Evolutionary conservation across 2,329 filamentous ascomycete species (phyloP), one percentile per base, ranked within the genome.

Genomic region (Claviceps africana): DNA sequence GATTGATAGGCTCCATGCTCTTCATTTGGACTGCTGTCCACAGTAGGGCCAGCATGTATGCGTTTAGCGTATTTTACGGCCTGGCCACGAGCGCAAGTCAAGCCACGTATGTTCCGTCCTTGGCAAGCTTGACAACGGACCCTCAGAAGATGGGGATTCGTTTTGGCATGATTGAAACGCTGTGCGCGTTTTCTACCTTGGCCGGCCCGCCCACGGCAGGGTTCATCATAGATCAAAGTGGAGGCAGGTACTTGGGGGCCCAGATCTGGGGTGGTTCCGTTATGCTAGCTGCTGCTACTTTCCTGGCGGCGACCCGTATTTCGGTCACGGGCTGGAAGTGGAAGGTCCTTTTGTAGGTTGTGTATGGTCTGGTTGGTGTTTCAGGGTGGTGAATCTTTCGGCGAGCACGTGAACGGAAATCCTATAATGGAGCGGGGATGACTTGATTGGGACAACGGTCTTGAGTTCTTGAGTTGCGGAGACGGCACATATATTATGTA

Each of bases 1-100:
- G 73, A 11, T 54, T 71, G 4, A 67, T 75, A 3, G 69, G 70
- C 1, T 61, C 75, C 15, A 65, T 78, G 53, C 63, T 79, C 35
- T 81, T 74, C 57, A 68, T 65, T 50, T 85, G 82, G 81, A 71
- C 73, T 2, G 73, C 70, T 0, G 76, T 83, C 1, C 59, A 55
- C n/a, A 63, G 60, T 11, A 57, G 57, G 2, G 54, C 61, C 2
- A 67, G 65, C 53, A 71, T 73, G 66, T 73, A 72, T 55, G 58
- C 62, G 39, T 76, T 74, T 59, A 66, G 66, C 39, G 65, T 67
- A 33, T 62, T 72, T 46, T 72, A 72, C 50, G 73, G 73, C 9
- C 53, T 75, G n/a, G 60, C 64, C 49, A 69, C 69, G 50, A 71
- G 72, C 35, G 66, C 48, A 17, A 50, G 22, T 15, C 48, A 50